A percentile compares a stretch with the other conserved stretches of the same genome.
Conservation (phyloP, 768 basidiomycete genomes). For the Russula foetens region DNA sequence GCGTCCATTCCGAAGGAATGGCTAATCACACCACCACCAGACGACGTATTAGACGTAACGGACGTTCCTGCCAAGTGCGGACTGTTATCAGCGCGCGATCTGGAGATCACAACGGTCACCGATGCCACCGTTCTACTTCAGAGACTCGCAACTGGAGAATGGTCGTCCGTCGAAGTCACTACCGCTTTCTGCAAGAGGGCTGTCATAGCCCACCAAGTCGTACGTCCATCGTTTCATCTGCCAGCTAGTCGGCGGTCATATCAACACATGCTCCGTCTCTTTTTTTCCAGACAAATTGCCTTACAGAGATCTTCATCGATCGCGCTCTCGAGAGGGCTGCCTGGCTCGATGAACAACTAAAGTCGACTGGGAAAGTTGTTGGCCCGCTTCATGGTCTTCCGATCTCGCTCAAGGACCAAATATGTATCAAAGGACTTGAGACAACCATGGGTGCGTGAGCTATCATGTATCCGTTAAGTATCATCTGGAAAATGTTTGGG, state of each 20-base stretch:
- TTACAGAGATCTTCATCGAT: conserved; percentile 44
- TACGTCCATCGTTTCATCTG: conserved; percentile 20
- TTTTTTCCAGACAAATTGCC: conserved; percentile 36
- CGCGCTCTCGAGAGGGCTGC: conserved; percentile 34
- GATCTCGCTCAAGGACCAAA: conserved; percentile 40
- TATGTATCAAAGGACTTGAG: conserved; percentile 53
- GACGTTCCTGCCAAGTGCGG: conserved; percentile 48
- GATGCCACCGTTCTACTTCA: conserved; percentile 40
- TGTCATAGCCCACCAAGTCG: conserved; percentile 42
- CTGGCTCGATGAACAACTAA: conserved; percentile 35
- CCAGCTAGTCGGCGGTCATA: background rate
- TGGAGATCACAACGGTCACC: conserved; percentile 51
- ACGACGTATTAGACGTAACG: conserved; percentile 43
- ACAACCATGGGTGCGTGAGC: conserved; percentile 42
- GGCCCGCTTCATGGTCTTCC: conserved; percentile 42
- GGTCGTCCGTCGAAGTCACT: conserved; percentile 49
- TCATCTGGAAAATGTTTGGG: background rate
- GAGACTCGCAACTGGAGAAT: conserved; percentile 44
- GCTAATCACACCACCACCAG: conserved; percentile 42
- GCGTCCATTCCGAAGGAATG: conserved; percentile 58
- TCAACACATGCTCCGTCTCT: background rate
- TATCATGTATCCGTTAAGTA: conserved; percentile 15
- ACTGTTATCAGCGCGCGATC: conserved; percentile 45
- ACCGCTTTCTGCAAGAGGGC: conserved; percentile 42
- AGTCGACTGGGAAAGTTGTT: conserved; percentile 32